A percentile compares a stretch with the other conserved stretches of the same genome.
phyloP scores from a whole-genome alignment of 176 grass and related monocot genomes.

The Bothriochloa decipiens region DNA sequence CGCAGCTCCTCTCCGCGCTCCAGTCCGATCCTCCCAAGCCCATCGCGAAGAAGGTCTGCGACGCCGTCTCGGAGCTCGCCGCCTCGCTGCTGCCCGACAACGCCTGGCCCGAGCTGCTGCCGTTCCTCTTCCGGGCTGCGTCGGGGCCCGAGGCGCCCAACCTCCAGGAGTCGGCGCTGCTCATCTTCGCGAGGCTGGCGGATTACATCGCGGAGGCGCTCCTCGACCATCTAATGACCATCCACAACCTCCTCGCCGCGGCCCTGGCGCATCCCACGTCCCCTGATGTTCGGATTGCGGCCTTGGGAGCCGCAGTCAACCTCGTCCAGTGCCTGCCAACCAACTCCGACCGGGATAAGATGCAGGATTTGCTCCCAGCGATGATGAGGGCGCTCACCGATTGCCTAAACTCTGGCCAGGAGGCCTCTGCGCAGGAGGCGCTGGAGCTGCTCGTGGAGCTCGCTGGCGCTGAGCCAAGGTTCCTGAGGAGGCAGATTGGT shows the following conservation, averaged over 20 bases:
- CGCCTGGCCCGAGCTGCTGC: conserved; percentile 78
- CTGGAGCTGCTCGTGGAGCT: conserved; percentile 95
- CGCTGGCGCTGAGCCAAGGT: conserved; percentile 81
- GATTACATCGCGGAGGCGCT: conserved; percentile 81
- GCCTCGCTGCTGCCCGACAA: conserved; percentile 68
- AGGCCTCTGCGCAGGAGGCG: conserved; percentile 88
- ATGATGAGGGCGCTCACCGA: conserved; percentile 95
- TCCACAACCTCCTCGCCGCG: conserved; percentile 71
- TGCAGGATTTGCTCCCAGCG: conserved; percentile 81
- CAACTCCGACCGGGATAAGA: conserved; percentile 70
- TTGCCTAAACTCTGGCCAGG: conserved; percentile 83
- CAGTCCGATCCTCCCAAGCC: conserved; percentile 67
- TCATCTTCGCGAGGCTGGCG: conserved; percentile 72
- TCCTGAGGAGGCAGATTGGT: conserved; percentile 78
- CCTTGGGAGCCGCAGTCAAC: conserved; percentile 72
- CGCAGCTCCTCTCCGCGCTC: conserved; percentile 67
- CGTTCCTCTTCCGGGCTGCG: conserved; percentile 81
- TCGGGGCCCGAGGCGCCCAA: conserved; percentile 56
- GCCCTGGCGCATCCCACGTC: conserved; percentile 77
- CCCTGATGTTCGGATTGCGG: conserved; percentile 86
- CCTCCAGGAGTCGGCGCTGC: conserved; percentile 85
- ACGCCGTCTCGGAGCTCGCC: conserved; percentile 85
- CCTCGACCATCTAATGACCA: conserved; percentile 74
- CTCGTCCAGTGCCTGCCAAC: conserved; percentile 87
- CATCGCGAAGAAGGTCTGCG: conserved; percentile 90